Conservation (phyloP, 192 early-diverging fungal species). For the Entomortierella beljakovae region DNA sequence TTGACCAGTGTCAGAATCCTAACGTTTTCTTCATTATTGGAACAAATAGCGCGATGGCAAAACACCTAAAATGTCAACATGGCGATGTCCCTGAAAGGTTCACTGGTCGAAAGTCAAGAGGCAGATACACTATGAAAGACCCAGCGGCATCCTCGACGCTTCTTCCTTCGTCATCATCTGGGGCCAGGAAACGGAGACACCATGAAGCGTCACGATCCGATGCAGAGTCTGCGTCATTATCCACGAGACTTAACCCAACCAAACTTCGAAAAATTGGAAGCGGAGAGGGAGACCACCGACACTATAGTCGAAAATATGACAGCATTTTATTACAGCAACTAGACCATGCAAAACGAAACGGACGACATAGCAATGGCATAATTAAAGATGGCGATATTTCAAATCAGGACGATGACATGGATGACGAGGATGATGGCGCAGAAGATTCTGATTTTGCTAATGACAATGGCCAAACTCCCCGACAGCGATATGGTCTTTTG, state of each 20-base stretch:
- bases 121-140: constrained; percentile 52
- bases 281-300: constrained; percentile 13
- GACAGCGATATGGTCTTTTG: constrained; percentile 31
- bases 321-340: constrained; percentile 10
- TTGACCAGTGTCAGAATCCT: background rate
- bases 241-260: constrained; percentile 14
- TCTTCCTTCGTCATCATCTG: constrained; percentile 18
- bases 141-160: constrained; percentile 50
- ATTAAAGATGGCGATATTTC: background rate
- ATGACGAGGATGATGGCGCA: constrained; percentile 29
- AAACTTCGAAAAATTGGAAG: constrained; percentile 39
- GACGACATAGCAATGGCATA: background rate
- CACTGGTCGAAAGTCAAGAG: constrained; percentile 50
- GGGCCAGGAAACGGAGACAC: constrained; percentile 35
- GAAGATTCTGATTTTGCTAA: constrained; percentile 40
- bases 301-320: constrained; percentile 13
- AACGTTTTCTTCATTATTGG: background rate
- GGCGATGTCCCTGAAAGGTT: constrained; percentile 51
- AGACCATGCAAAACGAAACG: constrained; percentile 10
- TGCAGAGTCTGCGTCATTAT: constrained; percentile 1
- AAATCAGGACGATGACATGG: constrained; percentile 2
- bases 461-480: constrained; percentile 39
- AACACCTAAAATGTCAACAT: constrained; percentile 50
- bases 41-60: constrained; percentile 42
- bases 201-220: constrained; percentile 26